Percentiles rank a stretch among this genome's conserved stretches.
These are phyloP conservation scores for Symbiodinium natans DNA, from an alignment of 73 alveolate genomes.

Conservation along the genomic window DNA sequence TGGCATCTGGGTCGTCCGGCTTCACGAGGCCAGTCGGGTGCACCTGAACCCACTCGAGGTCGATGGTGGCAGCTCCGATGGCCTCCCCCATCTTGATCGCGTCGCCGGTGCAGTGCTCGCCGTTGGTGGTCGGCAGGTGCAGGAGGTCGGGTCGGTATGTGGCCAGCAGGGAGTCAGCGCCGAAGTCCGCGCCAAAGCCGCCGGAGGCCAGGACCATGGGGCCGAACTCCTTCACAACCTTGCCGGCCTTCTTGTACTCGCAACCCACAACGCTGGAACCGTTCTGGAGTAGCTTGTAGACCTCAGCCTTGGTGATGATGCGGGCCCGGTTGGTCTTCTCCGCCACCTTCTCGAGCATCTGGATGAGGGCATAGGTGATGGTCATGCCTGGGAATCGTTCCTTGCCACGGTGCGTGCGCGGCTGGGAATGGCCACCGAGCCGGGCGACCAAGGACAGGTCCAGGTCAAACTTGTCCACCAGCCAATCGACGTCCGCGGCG, in stretches of 20 bases:
- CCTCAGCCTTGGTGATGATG: slow-evolving; percentile 58
- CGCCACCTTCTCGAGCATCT: slow-evolving; percentile 48
- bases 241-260: slow-evolving; percentile 33
- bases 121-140: slow-evolving; percentile 95
- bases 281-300: not conserved
- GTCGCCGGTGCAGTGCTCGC: slow-evolving; percentile 94
- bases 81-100: slow-evolving; percentile 95
- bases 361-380: slow-evolving; percentile 35
- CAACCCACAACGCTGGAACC: slow-evolving; percentile 14
- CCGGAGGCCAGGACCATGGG: slow-evolving; percentile 95
- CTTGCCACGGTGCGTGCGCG: slow-evolving; percentile 80
- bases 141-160: slow-evolving; percentile 92
- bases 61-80: slow-evolving; percentile 95
- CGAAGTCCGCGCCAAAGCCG: slow-evolving; percentile 96
- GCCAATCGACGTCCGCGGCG: slow-evolving; percentile 83
- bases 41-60: slow-evolving; percentile 95
- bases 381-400: slow-evolving; percentile 55
- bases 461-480: slow-evolving; percentile 90
- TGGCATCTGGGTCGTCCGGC: slow-evolving; percentile 94
- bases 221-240: slow-evolving; percentile 41
- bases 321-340: slow-evolving; percentile 57
- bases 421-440: slow-evolving; percentile 90
- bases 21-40: slow-evolving; percentile 96
- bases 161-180: slow-evolving; percentile 94
- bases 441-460: slow-evolving; percentile 93